Conservation (phyloP, 2,329 filamentous ascomycete species). For the Xylariaceae sp. region DNA sequence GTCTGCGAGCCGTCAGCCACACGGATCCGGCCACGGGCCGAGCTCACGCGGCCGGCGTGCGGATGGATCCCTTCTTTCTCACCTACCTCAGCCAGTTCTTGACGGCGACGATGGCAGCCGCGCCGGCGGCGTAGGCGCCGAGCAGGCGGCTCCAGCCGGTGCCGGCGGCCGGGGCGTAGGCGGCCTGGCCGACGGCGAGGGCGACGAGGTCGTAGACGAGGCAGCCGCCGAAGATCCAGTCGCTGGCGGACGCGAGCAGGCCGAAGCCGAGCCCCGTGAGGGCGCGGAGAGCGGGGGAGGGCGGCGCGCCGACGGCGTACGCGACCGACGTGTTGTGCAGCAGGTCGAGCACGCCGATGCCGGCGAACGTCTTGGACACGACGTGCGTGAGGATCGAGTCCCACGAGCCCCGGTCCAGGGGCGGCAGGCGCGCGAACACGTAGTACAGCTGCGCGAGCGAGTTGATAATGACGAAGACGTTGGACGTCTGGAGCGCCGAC, state of each 20-base stretch:
- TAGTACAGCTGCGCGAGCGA: slow-evolving; percentile 47
- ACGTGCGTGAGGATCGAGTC: slow-evolving; percentile 49
- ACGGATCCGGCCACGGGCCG: not conserved
- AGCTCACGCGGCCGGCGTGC: not conserved
- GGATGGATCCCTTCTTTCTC: slow-evolving; percentile 11
- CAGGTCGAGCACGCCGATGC: slow-evolving; percentile 52
- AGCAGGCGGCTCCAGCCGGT: slow-evolving; percentile 42
- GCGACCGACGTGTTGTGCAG: slow-evolving; percentile 51
- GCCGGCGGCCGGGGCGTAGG: slow-evolving; percentile 31
- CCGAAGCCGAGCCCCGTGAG: slow-evolving; percentile 48
- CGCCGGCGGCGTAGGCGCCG: slow-evolving; percentile 41
- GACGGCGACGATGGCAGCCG: slow-evolving; percentile 43
- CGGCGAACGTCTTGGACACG: slow-evolving; percentile 52
- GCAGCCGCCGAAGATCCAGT: slow-evolving; percentile 55
- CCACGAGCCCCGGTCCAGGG: slow-evolving; percentile 41
- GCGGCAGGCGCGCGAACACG: slow-evolving; percentile 37
- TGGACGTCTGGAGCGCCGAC: slow-evolving; percentile 39
- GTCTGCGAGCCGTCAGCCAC: slow-evolving; percentile 3
- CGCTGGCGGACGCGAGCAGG: slow-evolving; percentile 38
- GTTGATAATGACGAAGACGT: slow-evolving; percentile 50
- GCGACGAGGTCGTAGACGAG: slow-evolving; percentile 51
- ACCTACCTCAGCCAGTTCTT: slow-evolving; percentile 46
- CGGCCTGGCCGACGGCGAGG: slow-evolving; percentile 44
- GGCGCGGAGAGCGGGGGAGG: slow-evolving; percentile 39
- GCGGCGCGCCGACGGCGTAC: slow-evolving; percentile 42